phyloP scores from a whole-genome alignment of 2,329 filamentous ascomycete species.

The Hymenoscyphus occultus region DNA sequence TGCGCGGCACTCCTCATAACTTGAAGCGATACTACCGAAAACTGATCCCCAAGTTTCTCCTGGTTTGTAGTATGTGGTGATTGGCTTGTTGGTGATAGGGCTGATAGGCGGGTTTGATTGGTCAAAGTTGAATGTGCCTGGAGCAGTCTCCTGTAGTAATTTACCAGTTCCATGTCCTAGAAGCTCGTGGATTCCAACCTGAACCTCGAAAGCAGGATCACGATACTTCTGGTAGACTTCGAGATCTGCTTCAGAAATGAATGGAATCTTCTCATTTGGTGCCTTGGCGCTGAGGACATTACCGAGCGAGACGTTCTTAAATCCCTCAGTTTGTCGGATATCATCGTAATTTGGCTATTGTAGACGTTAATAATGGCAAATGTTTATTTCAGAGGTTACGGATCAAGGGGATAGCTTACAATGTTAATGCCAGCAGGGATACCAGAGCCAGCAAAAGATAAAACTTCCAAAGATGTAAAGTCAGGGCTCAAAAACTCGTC shows the following conservation, averaged over 20 bases:
- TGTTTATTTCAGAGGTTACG: slow-evolving; percentile 7
- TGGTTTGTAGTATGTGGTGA: slow-evolving; percentile 88
- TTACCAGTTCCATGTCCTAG: slow-evolving; percentile 89
- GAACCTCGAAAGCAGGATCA: slow-evolving; percentile 84
- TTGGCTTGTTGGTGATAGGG: slow-evolving; percentile 72
- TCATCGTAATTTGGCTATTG: slow-evolving; percentile 64
- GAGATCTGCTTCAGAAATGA: slow-evolving; percentile 77
- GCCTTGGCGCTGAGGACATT: slow-evolving; percentile 91
- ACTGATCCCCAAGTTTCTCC: slow-evolving; percentile 94
- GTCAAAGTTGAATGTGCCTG: slow-evolving; percentile 87
- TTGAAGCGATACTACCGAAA: slow-evolving; percentile 82
- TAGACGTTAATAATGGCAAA: slow-evolving; percentile 21
- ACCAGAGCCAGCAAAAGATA: slow-evolving; percentile 69
- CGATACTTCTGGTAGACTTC: slow-evolving; percentile 77
- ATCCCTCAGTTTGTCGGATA: slow-evolving; percentile 78
- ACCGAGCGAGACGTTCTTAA: slow-evolving; percentile 91
- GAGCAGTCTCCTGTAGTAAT: slow-evolving; percentile 81
- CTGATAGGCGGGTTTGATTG: slow-evolving; percentile 74
- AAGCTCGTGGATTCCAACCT: slow-evolving; percentile 92
- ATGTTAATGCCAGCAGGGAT: slow-evolving; percentile 69
- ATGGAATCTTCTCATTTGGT: slow-evolving; percentile 87
- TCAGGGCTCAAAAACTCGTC: slow-evolving; percentile 94
- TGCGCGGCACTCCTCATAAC: slow-evolving; percentile 91
- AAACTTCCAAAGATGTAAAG: slow-evolving; percentile 89
- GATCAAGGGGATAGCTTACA: slow-evolving; percentile 19